Evolutionary conservation across 179 eudicot genomes (phyloP).

Genomic region (Drosera spatulata): DNA sequence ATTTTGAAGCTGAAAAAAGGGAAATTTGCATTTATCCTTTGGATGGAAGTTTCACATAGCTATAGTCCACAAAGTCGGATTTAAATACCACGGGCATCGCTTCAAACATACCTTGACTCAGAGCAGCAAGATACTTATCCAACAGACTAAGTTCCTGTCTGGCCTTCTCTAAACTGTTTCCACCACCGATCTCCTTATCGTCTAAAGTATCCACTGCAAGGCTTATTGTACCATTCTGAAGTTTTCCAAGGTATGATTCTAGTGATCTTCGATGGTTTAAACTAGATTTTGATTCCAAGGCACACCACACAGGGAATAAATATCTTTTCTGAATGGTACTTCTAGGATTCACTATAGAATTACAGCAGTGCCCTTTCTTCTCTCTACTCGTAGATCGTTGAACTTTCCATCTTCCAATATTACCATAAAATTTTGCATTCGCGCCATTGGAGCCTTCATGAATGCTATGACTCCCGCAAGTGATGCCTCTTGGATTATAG

Average conservation of each 20-base stretch:
- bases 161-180: slow-evolving; percentile 13
- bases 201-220: slow-evolving; percentile 11
- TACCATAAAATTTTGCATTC: slow-evolving; percentile 8
- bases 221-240: slow-evolving; percentile 15
- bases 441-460: slow-evolving; percentile 12
- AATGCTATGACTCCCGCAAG: slow-evolving; percentile 7
- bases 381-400: neutral
- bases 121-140: slow-evolving; percentile 26
- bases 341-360: neutral
- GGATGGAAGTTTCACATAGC: too few species aligned
- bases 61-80: neutral
- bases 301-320: slow-evolving; percentile 6
- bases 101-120: slow-evolving; percentile 23
- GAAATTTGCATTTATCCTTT: too few species aligned
- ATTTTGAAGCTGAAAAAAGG: too few species aligned
- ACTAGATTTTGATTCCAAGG: slow-evolving; percentile 18
- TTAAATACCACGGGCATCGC: too few species aligned
- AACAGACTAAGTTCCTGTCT: slow-evolving; percentile 24
- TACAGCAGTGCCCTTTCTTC: slow-evolving; percentile 1
- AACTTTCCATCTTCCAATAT: slow-evolving; percentile 3
- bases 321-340: slow-evolving; percentile 9
- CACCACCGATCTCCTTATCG: slow-evolving; percentile 13
- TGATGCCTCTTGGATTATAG: slow-evolving; percentile 15
- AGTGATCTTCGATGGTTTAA: slow-evolving; percentile 37
- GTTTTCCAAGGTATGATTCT: slow-evolving; percentile 39